Evolutionary conservation across 2,329 filamentous ascomycete species (phyloP), one percentile per base, ranked within the genome.

Genomic region (Ustilaginoidea virens): DNA sequence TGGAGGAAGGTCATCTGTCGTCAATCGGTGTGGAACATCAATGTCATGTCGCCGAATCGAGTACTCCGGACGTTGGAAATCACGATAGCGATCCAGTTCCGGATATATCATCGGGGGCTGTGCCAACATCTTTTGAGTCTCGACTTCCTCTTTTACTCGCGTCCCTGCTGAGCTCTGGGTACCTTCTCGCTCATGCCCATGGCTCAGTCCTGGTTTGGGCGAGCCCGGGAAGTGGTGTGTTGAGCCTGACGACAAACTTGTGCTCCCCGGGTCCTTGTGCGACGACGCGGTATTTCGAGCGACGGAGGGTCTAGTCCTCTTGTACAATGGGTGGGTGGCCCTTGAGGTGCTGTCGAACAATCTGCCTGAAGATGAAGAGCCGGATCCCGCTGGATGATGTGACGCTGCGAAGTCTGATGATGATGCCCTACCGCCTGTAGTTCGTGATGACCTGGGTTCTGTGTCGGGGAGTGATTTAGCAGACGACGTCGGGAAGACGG

Each of bases 1-100:
- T 5, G 73, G 69, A n/a, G 74, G 70, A 5, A 78, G 56, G 39
- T 78, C 66, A 30, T 78, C 68, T 3, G 72, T 76, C 17, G 71
- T 60, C 14, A 77, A 48, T 23, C 64, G 65, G 38, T 68, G 67
- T 4, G 65, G 65, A 12, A 66, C 44, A 26, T 69, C 66, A 23
- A 58, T 45, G 18, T 38, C 52, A 36, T 29, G 49, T 38, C 33
- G 46, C 45, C 39, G 51, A 37, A 38, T 41, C n/a, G 47, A 43
- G n/a, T 44, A 41, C 9, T 45, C 42, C 1, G 54, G 55, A 5
- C 53, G 52, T 28, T 56, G 50, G 28, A 61, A 45, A 31, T 62
- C 53, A 37, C 67, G 58, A 42, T 76, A 76, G 18, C 71, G 61
- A 44, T 76, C 71, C 12, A 76, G 48, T 38, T 76, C 71, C 2